phyloP scores from a whole-genome alignment of 495 filamentous ascomycete species.

The Xylaria venustula region DNA sequence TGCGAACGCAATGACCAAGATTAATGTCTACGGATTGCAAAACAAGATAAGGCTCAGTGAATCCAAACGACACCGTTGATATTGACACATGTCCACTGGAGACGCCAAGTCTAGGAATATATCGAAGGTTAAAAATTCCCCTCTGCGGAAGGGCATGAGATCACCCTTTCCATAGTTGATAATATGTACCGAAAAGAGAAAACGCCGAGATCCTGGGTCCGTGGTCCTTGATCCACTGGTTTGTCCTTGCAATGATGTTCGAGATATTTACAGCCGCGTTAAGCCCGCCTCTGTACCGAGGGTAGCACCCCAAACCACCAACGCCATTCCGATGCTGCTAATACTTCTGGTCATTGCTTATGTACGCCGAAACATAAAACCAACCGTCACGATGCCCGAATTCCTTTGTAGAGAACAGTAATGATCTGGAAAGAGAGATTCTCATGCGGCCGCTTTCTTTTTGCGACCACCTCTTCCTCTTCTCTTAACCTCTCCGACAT shows the following conservation, averaged over 20 bases:
- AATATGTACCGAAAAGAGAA: not conserved
- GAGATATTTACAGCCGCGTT: slow-evolving; percentile 5
- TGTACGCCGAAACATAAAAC: slow-evolving; percentile 15
- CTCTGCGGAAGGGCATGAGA: too few species aligned
- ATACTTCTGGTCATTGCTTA: slow-evolving; percentile 4
- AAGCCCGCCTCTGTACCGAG: slow-evolving; percentile 13
- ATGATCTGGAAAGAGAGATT: not conserved
- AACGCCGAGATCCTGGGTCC: not conserved
- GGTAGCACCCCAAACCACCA: slow-evolving; percentile 23
- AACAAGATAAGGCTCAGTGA: too few species aligned
- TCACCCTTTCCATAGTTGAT: not conserved
- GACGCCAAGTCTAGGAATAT: too few species aligned
- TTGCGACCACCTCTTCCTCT: slow-evolving; percentile 44
- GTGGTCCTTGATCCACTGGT: not conserved
- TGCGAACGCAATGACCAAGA: too few species aligned
- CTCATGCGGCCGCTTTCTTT: slow-evolving; percentile 31
- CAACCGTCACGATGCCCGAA: slow-evolving; percentile 23
- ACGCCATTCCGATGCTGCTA: slow-evolving; percentile 26
- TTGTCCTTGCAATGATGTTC: slow-evolving; percentile 5
- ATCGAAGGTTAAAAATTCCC: too few species aligned
- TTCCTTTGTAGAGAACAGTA: slow-evolving; percentile 16
- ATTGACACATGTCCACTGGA: too few species aligned
- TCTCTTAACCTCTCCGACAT: slow-evolving; percentile 37
- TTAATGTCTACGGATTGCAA: too few species aligned
- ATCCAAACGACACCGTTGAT: too few species aligned